These are phyloP conservation scores for Picea glauca DNA, from an alignment of 75 land plant species.

Conservation along the genomic window DNA sequence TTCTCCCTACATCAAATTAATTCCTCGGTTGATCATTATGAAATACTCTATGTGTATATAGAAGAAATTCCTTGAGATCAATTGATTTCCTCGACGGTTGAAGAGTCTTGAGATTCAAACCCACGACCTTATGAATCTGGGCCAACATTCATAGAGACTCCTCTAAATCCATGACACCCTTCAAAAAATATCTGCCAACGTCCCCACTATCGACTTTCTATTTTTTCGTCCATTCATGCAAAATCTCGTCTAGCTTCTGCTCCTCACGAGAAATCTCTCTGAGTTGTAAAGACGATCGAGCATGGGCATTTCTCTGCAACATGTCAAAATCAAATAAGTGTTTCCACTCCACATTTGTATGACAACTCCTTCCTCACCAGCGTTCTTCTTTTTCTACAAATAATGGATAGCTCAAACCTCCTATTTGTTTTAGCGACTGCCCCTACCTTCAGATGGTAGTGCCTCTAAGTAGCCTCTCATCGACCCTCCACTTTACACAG, in stretches of 20 bases:
- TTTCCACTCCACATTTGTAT: no score
- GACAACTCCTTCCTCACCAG: no score
- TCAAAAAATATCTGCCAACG: slow-evolving; percentile 34
- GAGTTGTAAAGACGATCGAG: neutral
- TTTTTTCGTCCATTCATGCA: neutral
- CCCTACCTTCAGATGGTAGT: no score
- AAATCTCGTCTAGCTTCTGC: neutral
- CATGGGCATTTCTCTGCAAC: neutral
- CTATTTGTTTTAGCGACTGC: no score
- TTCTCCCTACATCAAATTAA: neutral
- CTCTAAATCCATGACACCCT: slow-evolving; percentile 55
- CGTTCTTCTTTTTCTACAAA: no score
- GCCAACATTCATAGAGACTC: slow-evolving; percentile 53
- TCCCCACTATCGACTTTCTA: slow-evolving; percentile 20
- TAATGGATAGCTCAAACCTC: no score
- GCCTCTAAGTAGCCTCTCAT: no score
- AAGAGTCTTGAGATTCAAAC: neutral
- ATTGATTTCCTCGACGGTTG: neutral
- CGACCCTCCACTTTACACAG: no score
- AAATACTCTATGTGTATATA: neutral
- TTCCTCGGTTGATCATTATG: neutral
- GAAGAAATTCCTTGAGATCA: slow-evolving; percentile 4
- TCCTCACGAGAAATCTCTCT: neutral
- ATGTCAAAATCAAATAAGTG: neutral
- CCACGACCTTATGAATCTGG: slow-evolving; percentile 39